Evolutionary conservation across 2,329 filamentous ascomycete species (phyloP).

Genomic region (Aspergillus alliaceus): DNA sequence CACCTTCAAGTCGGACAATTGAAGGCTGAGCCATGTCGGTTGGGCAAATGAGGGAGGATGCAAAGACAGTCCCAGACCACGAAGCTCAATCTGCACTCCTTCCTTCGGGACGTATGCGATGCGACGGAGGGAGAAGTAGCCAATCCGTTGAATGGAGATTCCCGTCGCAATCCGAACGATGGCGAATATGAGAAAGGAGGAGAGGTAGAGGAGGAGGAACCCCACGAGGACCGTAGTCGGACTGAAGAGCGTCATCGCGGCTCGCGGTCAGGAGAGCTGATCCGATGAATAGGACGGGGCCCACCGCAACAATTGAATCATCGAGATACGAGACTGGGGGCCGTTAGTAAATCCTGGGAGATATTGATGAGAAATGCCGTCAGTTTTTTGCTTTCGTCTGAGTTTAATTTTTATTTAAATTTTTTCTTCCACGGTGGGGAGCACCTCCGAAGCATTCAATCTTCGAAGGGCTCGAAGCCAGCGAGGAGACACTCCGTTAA

Average conservation of each 20-base stretch:
- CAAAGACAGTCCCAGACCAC: slow-evolving; percentile 81
- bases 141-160: slow-evolving; percentile 91
- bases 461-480: slow-evolving; percentile 5
- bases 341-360: not conserved
- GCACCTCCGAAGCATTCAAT: slow-evolving; percentile 7
- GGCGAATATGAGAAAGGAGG: slow-evolving; percentile 90
- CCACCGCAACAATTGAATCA: slow-evolving; percentile 18
- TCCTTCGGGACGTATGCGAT: slow-evolving; percentile 87
- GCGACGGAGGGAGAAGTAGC: slow-evolving; percentile 86
- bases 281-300: slow-evolving; percentile 23
- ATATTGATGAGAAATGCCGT: not conserved
- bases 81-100: slow-evolving; percentile 85
- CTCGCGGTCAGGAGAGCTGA: slow-evolving; percentile 35
- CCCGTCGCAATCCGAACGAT: slow-evolving; percentile 89
- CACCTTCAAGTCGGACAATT: slow-evolving; percentile 79
- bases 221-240: slow-evolving; percentile 86
- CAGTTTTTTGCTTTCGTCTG: not conserved
- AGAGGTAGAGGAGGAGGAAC: slow-evolving; percentile 81
- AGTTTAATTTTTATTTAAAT: not conserved
- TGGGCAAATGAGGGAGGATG: slow-evolving; percentile 96
- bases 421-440: not conserved
- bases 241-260: slow-evolving; percentile 48
- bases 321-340: slow-evolving; percentile 13
- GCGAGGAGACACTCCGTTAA: slow-evolving; percentile 23
- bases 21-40: slow-evolving; percentile 92